phyloP scores from a whole-genome alignment of 2,329 filamentous ascomycete genomes.

The Cladosporium cucumerinum region DNA sequence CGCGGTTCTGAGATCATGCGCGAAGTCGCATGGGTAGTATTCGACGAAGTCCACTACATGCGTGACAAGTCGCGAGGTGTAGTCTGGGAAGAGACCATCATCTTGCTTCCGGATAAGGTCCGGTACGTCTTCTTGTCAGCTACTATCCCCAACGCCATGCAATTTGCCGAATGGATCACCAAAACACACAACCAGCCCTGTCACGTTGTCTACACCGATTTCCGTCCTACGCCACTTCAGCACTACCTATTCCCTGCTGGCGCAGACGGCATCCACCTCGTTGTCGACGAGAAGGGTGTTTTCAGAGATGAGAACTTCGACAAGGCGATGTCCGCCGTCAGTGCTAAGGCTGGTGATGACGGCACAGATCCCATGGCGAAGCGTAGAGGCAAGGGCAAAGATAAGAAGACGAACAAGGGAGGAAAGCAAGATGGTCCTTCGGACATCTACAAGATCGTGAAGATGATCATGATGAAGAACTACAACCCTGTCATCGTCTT shows the following conservation, averaged over 20 bases:
- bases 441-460: conserved; percentile 96
- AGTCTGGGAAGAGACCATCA: conserved; percentile 99
- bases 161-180: conserved; percentile 98
- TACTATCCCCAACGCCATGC: conserved; percentile 97
- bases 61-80: conserved; percentile 90
- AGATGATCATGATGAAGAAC: conserved; percentile 97
- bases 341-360: conserved; percentile 82
- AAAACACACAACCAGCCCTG: conserved; percentile 97
- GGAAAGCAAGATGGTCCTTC: conserved; percentile 65
- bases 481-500: conserved; percentile 99
- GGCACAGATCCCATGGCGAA: conserved; percentile 75
- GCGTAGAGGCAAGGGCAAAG: conserved; percentile 80
- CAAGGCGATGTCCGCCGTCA: conserved; percentile 86
- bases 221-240: conserved; percentile 90
- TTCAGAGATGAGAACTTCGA: conserved; percentile 98
- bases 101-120: conserved; percentile 95
- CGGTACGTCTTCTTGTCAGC: conserved; percentile 97
- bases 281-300: conserved; percentile 94
- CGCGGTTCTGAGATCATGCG: conserved; percentile 98
- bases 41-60: conserved; percentile 99
- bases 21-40: conserved; percentile 96
- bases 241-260: conserved; percentile 97
- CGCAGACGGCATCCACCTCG: conserved; percentile 85
- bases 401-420: conserved; percentile 88
- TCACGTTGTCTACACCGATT: conserved; percentile 98